Percentiles rank a stretch among this genome's conserved stretches.
These are phyloP conservation scores for Cyclotella baltica DNA, from an alignment of 108 stramenopile species.

Conservation along the genomic window DNA sequence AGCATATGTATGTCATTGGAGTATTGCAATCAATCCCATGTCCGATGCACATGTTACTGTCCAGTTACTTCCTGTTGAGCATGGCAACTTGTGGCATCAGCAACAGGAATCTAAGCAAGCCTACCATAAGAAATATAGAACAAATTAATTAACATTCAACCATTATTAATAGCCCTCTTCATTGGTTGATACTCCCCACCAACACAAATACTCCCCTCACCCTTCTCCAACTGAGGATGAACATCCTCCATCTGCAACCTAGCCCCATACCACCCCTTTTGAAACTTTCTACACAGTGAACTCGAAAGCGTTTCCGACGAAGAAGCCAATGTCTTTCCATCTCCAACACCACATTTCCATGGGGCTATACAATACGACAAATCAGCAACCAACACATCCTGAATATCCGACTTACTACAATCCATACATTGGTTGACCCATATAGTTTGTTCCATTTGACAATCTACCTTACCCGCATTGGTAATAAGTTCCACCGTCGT, in stretches of 20 bases:
- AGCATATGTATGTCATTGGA: no score
- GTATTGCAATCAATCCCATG: no score
- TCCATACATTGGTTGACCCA: conserved; percentile 42
- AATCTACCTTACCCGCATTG: conserved; percentile 36
- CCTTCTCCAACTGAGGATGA: conserved; percentile 47
- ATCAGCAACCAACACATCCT: conserved; percentile 49
- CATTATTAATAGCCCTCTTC: background rate
- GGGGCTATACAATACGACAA: conserved; percentile 48
- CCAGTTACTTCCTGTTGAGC: no score
- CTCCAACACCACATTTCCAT: conserved; percentile 47
- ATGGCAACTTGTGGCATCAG: no score
- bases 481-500: conserved; percentile 17
- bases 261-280: conserved; percentile 39
- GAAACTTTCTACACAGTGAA: conserved; percentile 44
- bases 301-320: conserved; percentile 28
- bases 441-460: background rate
- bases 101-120: no score
- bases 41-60: no score
- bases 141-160: background rate
- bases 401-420: conserved; percentile 36
- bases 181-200: conserved; percentile 37
- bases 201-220: conserved; percentile 41
- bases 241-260: conserved; percentile 57
- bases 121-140: no score
- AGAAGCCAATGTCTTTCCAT: conserved; percentile 5